These are phyloP conservation scores for Macadamia tetraphylla DNA, from an alignment of 164 flowering plant species.

Conservation along the genomic window DNA sequence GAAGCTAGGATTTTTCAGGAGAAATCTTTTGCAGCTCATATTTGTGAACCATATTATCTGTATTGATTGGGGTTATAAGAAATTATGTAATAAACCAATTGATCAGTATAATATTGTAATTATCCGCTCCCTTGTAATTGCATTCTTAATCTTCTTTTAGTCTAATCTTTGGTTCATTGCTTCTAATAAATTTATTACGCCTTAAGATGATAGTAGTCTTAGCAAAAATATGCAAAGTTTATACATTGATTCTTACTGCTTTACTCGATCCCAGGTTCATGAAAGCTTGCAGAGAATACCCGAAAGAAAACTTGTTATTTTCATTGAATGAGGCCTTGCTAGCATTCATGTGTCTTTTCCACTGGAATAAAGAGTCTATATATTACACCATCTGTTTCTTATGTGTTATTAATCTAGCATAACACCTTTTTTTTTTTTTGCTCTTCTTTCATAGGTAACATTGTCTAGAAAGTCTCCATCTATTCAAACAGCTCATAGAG, in stretches of 20 bases:
- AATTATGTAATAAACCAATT: background rate
- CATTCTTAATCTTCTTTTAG: background rate
- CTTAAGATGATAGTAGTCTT: background rate
- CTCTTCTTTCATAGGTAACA: constrained; percentile 61
- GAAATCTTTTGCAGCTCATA: background rate
- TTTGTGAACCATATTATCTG: background rate
- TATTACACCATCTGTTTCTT: background rate
- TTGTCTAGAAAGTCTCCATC: constrained; percentile 97
- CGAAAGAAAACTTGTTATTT: constrained; percentile 98
- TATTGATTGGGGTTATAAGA: no score
- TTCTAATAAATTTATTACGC: background rate
- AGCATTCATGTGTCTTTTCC: constrained; percentile 77
- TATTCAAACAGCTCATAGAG: constrained; percentile 95
- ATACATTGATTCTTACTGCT: constrained; percentile 7
- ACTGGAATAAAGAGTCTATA: background rate
- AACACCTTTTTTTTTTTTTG: background rate
- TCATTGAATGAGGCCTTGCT: constrained; percentile 99
- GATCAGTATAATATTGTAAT: background rate
- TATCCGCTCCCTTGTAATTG: no score
- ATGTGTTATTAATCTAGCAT: background rate
- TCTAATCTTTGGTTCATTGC: no score
- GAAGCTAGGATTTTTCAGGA: no score
- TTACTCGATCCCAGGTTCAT: constrained; percentile 63
- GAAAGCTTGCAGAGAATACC: constrained; percentile 98
- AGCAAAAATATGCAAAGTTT: constrained; percentile 1